Conservation (phyloP, 2,329 filamentous ascomycete genomes). For the Parasarocladium wereldwijsianum region DNA sequence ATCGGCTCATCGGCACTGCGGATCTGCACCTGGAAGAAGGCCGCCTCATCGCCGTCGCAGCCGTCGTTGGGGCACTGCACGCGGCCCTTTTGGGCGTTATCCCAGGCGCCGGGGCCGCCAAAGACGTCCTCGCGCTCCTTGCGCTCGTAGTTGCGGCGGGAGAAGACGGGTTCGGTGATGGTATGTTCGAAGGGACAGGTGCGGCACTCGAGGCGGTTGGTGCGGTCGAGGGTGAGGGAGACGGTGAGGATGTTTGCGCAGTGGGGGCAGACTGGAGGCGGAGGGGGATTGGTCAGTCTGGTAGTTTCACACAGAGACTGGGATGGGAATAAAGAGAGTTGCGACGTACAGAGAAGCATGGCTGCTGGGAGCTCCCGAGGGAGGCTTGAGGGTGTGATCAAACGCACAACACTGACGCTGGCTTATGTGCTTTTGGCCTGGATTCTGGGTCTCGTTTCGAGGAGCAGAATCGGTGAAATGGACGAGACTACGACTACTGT, state of each 20-base stretch:
- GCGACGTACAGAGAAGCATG: constrained; percentile 52
- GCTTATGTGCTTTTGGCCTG: too few relatives aligned
- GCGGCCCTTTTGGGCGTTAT: constrained; percentile 73
- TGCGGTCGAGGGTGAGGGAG: constrained; percentile 37
- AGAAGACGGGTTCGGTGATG: constrained; percentile 65
- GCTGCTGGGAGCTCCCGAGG: constrained; percentile 11
- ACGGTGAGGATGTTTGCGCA: constrained; percentile 78
- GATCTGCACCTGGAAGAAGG: constrained; percentile 95
- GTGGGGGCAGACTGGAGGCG: constrained; percentile 55
- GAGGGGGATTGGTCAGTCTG: constrained; percentile 8
- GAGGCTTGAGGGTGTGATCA: too few relatives aligned
- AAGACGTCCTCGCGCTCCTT: constrained; percentile 85
- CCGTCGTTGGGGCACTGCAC: constrained; percentile 70
- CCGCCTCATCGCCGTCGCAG: constrained; percentile 74
- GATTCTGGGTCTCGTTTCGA: too few relatives aligned
- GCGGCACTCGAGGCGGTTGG: constrained; percentile 85
- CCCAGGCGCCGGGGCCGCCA: constrained; percentile 77
- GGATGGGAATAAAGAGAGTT: neutral
- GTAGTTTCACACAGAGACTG: neutral
- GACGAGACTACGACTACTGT: too few relatives aligned
- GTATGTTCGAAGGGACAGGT: constrained; percentile 88
- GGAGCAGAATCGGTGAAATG: too few relatives aligned
- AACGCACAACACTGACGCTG: too few relatives aligned
- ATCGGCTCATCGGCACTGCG: constrained; percentile 96
- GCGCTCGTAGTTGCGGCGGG: constrained; percentile 69